Base-by-base conservation (phyloP, 2,329 filamentous ascomycete species). In the Alternaria hordeiaustralica region DNA sequence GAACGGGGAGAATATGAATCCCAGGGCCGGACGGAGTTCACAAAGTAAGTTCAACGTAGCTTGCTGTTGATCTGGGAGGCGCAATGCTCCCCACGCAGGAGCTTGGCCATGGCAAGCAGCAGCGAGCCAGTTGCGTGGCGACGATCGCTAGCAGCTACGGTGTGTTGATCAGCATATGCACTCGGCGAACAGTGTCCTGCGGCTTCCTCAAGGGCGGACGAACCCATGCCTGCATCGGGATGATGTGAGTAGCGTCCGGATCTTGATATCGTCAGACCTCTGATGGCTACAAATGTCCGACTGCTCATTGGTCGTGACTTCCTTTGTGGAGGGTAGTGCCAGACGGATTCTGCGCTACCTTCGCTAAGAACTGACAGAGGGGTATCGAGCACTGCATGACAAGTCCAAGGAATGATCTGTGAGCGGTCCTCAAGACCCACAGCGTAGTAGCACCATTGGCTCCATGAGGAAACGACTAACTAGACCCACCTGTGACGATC, bases 221-320 rank as follows among this genome's bases (percentile, higher is more conserved):
- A 54, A 53, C 47, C 51, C 30, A 41, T 46, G 55, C 50, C 55
- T 59, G 58, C 47, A 26, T 61, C 21, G n/a, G 30, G 33, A 25
- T 21, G 25, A 60, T 41, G 43, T 50, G 33, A 60, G 45, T 64
- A 26, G 12, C 61, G 45, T 53, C 61, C 57, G 44, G 67, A 50
- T 30, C 60, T 58, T 65, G 26, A 41, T 26, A 44, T 28, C 11
- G 55, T 56, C 62, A 57, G 28, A 53, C 58, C 60, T 58, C 28
- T 56, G 53, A 50, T 57, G 58, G 53, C 58, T 62, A 26, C 55
- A 56, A 67, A 61, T 23, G 44, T 20, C 43, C 41, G 53, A 13
- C 44, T 18, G 41, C 36, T 61, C 28, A 73, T 73, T 74, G 71
- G 67, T 51, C 46, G 47, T 64, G 60, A 55, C 55, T 61, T 54